phyloP scores from a whole-genome alignment of 2,329 filamentous ascomycete genomes.

The Trichoderma pleuroti region DNA sequence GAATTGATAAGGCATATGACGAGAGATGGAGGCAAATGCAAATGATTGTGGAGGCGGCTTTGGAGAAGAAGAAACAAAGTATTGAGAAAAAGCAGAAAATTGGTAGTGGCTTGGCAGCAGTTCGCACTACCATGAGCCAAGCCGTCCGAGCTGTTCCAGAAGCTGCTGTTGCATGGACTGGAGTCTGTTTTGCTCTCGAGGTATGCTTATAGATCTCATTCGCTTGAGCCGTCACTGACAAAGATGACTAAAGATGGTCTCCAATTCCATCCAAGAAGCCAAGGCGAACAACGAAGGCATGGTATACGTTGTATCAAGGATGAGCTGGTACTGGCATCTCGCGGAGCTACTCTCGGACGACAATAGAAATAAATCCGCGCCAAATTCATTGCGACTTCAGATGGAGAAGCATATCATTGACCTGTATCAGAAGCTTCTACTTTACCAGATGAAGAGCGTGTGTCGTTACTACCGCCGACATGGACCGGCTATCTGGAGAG shows the following conservation, averaged over 20 bases:
- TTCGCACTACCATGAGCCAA: slow-evolving; percentile 15
- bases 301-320: background rate
- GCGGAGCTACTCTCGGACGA: background rate
- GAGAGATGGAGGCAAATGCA: background rate
- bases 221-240: background rate
- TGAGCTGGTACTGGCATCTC: background rate
- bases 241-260: background rate
- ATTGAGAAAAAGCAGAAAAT: background rate
- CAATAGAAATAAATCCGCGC: background rate
- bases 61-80: background rate
- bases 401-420: background rate
- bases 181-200: background rate
- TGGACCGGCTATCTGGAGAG: background rate
- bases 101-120: background rate
- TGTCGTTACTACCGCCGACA: background rate
- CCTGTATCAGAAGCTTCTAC: background rate
- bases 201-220: background rate
- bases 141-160: background rate
- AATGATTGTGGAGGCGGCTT: background rate
- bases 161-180: background rate
- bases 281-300: background rate
- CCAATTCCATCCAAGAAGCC: background rate
- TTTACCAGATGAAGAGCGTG: background rate
- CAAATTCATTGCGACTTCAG: background rate
- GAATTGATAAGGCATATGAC: background rate